phyloP scores from a whole-genome alignment of 148 eudicot genomes.

The Limonium bicolor region DNA sequence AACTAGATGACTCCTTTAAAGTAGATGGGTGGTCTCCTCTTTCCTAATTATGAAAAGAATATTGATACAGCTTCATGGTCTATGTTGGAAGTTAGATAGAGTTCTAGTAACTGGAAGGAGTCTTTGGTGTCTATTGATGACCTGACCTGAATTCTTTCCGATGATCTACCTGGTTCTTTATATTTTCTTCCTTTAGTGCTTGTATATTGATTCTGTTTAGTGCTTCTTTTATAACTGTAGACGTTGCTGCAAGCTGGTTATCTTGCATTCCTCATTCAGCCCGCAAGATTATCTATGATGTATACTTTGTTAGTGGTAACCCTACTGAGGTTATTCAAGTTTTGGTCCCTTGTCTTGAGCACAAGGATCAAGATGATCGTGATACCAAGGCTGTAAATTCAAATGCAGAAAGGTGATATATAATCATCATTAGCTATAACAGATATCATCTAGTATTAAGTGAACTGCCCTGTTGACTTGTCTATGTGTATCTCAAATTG shows the following conservation, averaged over 20 bases:
- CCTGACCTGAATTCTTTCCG: too few species aligned
- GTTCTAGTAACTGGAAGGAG: too few species aligned
- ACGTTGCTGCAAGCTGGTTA: conserved; percentile 81
- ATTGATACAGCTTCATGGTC: too few species aligned
- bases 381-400: conserved; percentile 33
- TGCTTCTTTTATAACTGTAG: conserved; percentile 25
- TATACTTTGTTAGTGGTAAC: conserved; percentile 50
- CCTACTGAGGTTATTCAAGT: conserved; percentile 53
- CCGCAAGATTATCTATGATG: conserved; percentile 72
- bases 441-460: too few species aligned
- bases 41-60: too few species aligned
- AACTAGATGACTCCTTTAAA: too few species aligned
- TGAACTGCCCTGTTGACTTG: too few species aligned
- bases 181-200: too few species aligned
- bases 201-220: neutral
- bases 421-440: too few species aligned
- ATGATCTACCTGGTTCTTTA: too few species aligned
- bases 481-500: neutral
- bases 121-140: too few species aligned
- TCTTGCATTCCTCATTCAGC: conserved; percentile 67
- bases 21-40: neutral
- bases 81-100: too few species aligned
- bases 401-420: conserved; percentile 85
- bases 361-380: conserved; percentile 15
- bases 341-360: conserved; percentile 57